These are phyloP conservation scores for Fusarium protoensiforme DNA, from an alignment of 2,329 filamentous ascomycete genomes.

Conservation along the genomic window DNA sequence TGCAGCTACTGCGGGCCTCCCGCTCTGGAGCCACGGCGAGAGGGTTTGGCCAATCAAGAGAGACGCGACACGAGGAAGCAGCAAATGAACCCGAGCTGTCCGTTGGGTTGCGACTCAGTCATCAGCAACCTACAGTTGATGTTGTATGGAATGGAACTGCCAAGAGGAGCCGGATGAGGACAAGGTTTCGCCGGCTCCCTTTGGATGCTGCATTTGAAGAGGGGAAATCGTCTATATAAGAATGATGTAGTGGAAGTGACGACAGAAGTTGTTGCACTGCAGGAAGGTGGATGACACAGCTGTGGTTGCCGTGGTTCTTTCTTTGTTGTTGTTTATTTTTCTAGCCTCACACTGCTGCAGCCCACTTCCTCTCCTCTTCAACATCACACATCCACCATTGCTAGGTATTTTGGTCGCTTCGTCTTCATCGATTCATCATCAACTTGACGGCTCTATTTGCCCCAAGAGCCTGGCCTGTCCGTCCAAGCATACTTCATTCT, in stretches of 20 bases:
- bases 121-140: neutral
- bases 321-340: slow-evolving; percentile 33
- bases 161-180: neutral
- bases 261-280: neutral
- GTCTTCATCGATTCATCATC: slow-evolving; percentile 27
- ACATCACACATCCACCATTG: slow-evolving; percentile 22
- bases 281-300: neutral
- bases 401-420: slow-evolving; percentile 28
- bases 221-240: neutral
- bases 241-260: slow-evolving; percentile 4
- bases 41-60: slow-evolving; percentile 16
- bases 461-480: neutral
- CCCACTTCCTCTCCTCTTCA: slow-evolving; percentile 6
- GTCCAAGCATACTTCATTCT: slow-evolving; percentile 4
- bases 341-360: neutral
- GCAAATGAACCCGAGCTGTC: neutral
- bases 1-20: slow-evolving; percentile 28
- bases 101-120: neutral
- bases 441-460: neutral
- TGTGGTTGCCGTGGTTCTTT: slow-evolving; percentile 30
- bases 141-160: neutral
- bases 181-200: neutral
- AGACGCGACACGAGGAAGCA: neutral
- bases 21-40: slow-evolving; percentile 16
- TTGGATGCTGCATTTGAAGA: neutral